These are phyloP conservation scores for Apiospora phragmitis DNA, from an alignment of 2,329 filamentous ascomycete genomes.

Conservation along the genomic window DNA sequence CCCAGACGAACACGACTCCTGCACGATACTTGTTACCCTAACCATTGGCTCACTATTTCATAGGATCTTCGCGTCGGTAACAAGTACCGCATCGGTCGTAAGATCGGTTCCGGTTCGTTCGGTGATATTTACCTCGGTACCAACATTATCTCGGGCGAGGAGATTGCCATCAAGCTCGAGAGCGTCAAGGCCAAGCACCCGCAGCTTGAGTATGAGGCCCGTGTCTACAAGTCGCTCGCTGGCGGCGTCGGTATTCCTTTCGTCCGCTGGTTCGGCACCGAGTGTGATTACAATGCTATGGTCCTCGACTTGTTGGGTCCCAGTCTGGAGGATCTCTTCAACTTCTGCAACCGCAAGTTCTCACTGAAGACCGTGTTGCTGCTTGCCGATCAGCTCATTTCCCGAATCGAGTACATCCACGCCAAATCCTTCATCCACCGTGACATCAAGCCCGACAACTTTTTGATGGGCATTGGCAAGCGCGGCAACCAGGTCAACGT, in stretches of 20 bases:
- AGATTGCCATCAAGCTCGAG: constrained; percentile 99
- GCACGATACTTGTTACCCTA: not conserved
- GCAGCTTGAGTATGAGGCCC: constrained; percentile 97
- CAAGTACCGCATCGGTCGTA: constrained; percentile 98
- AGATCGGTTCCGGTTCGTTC: constrained; percentile 97
- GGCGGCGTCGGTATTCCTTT: constrained; percentile 98
- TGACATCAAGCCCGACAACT: constrained; percentile 99
- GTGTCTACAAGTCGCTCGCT: constrained; percentile 86
- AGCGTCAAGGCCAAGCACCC: constrained; percentile 99
- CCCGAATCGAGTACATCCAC: constrained; percentile 98
- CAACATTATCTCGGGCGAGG: constrained; percentile 99
- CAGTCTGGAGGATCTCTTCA: constrained; percentile 96
- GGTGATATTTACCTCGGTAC: constrained; percentile 99
- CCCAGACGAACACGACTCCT: not conserved
- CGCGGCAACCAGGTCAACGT: constrained; percentile 99
- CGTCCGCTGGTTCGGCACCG: constrained; percentile 98
- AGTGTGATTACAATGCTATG: constrained; percentile 99
- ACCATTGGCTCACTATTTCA: not conserved
- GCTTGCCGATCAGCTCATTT: constrained; percentile 96
- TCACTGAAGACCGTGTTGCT: constrained; percentile 97
- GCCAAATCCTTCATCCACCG: constrained; percentile 99
- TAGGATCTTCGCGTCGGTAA: constrained; percentile 99
- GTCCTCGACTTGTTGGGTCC: constrained; percentile 95
- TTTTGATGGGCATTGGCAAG: constrained; percentile 98
- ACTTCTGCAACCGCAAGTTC: constrained; percentile 99